Percentiles rank a stretch among this genome's conserved stretches.
phyloP scores from a whole-genome alignment of 345 rosid species.

The Eucalyptus pauciflora region DNA sequence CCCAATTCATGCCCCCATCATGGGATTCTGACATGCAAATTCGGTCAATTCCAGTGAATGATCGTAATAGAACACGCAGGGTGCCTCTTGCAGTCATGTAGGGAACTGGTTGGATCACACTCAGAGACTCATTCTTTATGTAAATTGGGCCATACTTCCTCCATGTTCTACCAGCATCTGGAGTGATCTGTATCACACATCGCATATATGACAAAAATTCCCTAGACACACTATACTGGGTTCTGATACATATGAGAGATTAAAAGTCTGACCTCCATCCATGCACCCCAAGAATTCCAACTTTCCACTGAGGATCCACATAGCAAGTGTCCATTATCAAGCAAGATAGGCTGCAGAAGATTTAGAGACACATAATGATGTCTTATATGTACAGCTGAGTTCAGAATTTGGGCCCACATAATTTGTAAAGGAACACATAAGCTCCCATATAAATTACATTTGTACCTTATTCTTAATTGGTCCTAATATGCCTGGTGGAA shows the following conservation, averaged over 20 bases:
- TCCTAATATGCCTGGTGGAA: slow-evolving; percentile 86
- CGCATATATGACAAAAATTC: background rate
- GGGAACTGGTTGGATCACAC: slow-evolving; percentile 96
- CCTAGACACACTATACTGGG: background rate
- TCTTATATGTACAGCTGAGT: background rate
- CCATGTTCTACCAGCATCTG: slow-evolving; percentile 74
- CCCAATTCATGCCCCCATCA: slow-evolving; percentile 71
- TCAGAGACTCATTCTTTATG: slow-evolving; percentile 44
- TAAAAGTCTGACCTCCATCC: slow-evolving; percentile 62
- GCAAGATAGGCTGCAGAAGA: slow-evolving; percentile 64
- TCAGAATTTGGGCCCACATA: background rate
- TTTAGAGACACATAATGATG: background rate
- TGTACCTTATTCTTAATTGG: slow-evolving; percentile 84
- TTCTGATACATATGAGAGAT: background rate
- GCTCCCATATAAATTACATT: background rate
- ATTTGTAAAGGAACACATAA: background rate
- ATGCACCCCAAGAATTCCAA: slow-evolving; percentile 96
- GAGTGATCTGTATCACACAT: slow-evolving; percentile 39
- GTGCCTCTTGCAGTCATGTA: slow-evolving; percentile 49
- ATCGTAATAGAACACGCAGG: slow-evolving; percentile 53
- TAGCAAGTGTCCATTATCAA: slow-evolving; percentile 55
- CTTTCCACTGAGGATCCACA: slow-evolving; percentile 93
- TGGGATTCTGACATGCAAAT: slow-evolving; percentile 74
- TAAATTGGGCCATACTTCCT: slow-evolving; percentile 75
- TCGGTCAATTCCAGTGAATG: slow-evolving; percentile 51